Evolutionary conservation across 495 filamentous ascomycete genomes (phyloP).

Genomic region (Penicillium samsonianum): DNA sequence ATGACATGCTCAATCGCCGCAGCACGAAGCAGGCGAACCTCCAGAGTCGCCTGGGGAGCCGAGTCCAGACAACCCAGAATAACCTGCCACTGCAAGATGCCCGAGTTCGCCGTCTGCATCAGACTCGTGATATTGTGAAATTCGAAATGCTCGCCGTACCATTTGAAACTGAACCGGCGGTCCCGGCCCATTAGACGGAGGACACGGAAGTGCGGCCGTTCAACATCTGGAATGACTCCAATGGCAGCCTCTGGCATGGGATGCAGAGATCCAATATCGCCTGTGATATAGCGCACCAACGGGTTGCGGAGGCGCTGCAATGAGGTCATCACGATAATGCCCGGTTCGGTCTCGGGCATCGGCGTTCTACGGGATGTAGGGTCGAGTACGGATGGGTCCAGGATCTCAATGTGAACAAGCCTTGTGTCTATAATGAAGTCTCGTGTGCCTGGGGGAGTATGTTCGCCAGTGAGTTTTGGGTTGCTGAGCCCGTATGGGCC

Average conservation of each 20-base stretch:
- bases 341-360: slow-evolving; percentile 27
- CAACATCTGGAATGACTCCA: slow-evolving; percentile 4
- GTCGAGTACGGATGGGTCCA: slow-evolving; percentile 7
- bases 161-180: slow-evolving; percentile 36
- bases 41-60: slow-evolving; percentile 7
- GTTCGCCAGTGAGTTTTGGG: slow-evolving; percentile 7
- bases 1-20: too few species aligned
- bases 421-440: slow-evolving; percentile 40
- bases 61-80: slow-evolving; percentile 24
- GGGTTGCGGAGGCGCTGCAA: slow-evolving; percentile 39
- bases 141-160: slow-evolving; percentile 38
- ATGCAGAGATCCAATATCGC: slow-evolving; percentile 41
- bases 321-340: slow-evolving; percentile 39
- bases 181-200: slow-evolving; percentile 37
- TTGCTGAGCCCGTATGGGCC: slow-evolving; percentile 27
- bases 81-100: slow-evolving; percentile 41
- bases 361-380: not conserved
- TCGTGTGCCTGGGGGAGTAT: not conserved
- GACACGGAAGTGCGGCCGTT: slow-evolving; percentile 18
- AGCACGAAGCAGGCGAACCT: slow-evolving; percentile 10
- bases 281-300: slow-evolving; percentile 39
- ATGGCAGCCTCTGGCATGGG: slow-evolving; percentile 15
- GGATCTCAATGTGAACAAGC: slow-evolving; percentile 31
- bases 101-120: slow-evolving; percentile 20
- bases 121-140: slow-evolving; percentile 19